Percentiles rank a stretch among this genome's conserved stretches.
Conservation (phyloP, 2,329 filamentous ascomycete species). For the Cyphellophora europaea region DNA sequence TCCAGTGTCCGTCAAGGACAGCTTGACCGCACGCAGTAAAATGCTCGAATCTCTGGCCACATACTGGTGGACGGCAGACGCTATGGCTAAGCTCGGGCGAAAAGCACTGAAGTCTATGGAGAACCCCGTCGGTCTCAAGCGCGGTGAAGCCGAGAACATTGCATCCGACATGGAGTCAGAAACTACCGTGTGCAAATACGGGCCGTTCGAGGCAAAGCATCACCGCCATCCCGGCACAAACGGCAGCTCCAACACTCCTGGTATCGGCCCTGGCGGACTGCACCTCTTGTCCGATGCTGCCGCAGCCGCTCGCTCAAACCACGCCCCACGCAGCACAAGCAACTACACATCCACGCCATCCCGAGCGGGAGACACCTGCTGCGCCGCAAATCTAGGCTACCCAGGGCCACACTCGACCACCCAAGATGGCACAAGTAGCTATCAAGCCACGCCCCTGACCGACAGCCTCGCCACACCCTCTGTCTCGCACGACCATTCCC, state of each 20-base stretch:
- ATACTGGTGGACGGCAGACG: slow-evolving; percentile 32
- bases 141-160: slow-evolving; percentile 33
- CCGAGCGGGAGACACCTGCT: neutral
- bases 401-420: slow-evolving; percentile 12
- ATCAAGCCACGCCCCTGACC: slow-evolving; percentile 2
- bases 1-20: slow-evolving; percentile 25
- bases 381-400: neutral
- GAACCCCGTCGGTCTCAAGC: slow-evolving; percentile 14
- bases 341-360: slow-evolving; percentile 1
- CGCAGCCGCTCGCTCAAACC: slow-evolving; percentile 4
- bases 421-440: neutral
- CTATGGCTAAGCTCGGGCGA: slow-evolving; percentile 30
- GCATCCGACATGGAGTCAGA: slow-evolving; percentile 35
- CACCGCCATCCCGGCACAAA: neutral
- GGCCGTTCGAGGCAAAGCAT: slow-evolving; percentile 14
- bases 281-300: slow-evolving; percentile 19
- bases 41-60: slow-evolving; percentile 25
- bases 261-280: slow-evolving; percentile 3
- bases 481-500: neutral
- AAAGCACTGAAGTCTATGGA: slow-evolving; percentile 25
- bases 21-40: slow-evolving; percentile 26
- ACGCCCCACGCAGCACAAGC: neutral
- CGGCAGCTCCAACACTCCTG: slow-evolving; percentile 5
- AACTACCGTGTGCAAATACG: slow-evolving; percentile 20
- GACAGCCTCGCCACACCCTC: neutral